Conservation (phyloP, 140 eudicot species). For the Senecio squalidus region DNA sequence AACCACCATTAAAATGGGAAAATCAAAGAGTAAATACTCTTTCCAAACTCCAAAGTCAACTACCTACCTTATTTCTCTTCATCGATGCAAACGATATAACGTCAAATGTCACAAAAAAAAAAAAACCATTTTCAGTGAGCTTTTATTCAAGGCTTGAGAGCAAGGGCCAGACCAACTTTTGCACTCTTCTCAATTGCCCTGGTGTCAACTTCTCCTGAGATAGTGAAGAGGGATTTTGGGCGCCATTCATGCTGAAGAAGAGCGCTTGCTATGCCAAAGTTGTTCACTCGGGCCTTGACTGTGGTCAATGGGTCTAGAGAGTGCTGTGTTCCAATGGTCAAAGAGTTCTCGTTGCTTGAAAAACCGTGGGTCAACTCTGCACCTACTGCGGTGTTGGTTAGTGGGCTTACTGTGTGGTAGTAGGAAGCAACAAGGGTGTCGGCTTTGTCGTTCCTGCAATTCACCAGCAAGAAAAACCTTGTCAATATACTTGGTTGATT, state of each 20-base stretch:
- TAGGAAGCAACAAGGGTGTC: conserved; percentile 35
- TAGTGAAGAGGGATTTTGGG: conserved; percentile 34
- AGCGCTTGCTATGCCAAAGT: conserved; percentile 36
- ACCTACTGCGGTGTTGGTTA: conserved; percentile 41
- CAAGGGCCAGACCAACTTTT: conserved; percentile 42
- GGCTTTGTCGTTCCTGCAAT: conserved; percentile 36
- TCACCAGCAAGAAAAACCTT: neutral
- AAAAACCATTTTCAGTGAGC: neutral
- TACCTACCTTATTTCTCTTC: conserved; percentile 20
- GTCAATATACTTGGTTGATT: neutral
- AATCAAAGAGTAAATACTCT: neutral
- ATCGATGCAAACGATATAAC: conserved; percentile 17
- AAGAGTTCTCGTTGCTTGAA: conserved; percentile 39
- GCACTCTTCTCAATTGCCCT: conserved; percentile 49
- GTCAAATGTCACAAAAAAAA: neutral
- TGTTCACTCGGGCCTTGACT: conserved; percentile 41
- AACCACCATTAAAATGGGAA: conserved; percentile 1
- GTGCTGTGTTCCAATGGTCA: conserved; percentile 28
- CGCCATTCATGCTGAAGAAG: conserved; percentile 42
- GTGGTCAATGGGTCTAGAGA: conserved; percentile 35
- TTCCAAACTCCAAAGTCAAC: neutral
- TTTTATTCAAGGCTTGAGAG: conserved; percentile 29
- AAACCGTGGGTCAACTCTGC: conserved; percentile 42
- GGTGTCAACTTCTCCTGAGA: conserved; percentile 46
- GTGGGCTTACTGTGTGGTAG: conserved; percentile 44